Evolutionary conservation across 1,139 yeast genomes (phyloP), one percentile per base, ranked within the genome.

Genomic region (Petasospora fabianii): DNA sequence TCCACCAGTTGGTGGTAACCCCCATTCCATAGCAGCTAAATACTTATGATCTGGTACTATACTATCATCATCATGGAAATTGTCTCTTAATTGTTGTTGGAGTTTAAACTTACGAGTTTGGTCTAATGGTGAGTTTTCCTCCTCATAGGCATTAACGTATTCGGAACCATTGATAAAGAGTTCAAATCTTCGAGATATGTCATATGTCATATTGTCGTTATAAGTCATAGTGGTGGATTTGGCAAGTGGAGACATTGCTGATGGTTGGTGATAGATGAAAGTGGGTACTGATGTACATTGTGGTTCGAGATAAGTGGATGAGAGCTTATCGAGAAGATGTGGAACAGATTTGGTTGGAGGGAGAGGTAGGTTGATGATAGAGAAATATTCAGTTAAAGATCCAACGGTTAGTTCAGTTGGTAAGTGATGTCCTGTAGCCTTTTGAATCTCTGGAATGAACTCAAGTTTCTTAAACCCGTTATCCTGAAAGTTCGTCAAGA

Each of bases 1-100:
- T 0, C 99, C 99, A 1, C 96, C 97, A 2, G 97, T 90, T 0
- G 98, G 98, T 4, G 98, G 97, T 61, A 94, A 72, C 1, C 96
- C 97, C 72, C 83, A 85, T 55, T 87, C 92, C 85, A 94, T 78
- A 12, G 82, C 76, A 32, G 75, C 69, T 3, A 87, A 75, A 56
- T 79, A 92, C 33, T 71, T 69, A 57, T 77, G 68, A 60, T 92
- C 98, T 0, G 95, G 86, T 0, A 83, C 60, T 33, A 84, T 65
- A 20, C 79, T 64, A 46, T 86, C 96, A 3, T 64, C 60, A 52
- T 86, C 95, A 9, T 56, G 57, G 45, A 60, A 71, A 13, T 71
- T 68, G 3, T 61, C 61, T 39, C 75, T 74, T 28, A 72, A 65
- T 5, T 44, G 43, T 39, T 73, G 75, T 53, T 88, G 96, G 4